Base-by-base conservation (phyloP, 1,139 yeast species). In the Protomyces inouyei region DNA sequence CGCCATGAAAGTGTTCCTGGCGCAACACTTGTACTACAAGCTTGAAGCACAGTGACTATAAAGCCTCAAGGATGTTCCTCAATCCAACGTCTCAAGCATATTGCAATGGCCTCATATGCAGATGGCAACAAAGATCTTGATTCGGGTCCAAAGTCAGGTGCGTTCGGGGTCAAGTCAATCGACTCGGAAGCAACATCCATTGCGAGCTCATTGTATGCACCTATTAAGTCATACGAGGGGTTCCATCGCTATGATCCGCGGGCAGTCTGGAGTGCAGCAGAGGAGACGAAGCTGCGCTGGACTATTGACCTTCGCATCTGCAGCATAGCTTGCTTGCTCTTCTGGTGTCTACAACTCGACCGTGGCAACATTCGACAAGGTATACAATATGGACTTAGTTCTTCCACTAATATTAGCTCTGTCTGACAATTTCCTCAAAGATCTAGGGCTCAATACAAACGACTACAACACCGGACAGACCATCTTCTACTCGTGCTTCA, bases 381-480 rank as follows among this genome's bases (percentile, higher is more conserved):
- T 43, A 37, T 43, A 21, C 48, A 28, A 28, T 4, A 28, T 28
- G 32, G 8, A 28, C 8, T 3, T 6, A 28, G 32, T 28, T 28
- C 32, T 28, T 28, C 8, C 32, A 28, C 32, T 28, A 28, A 28
- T 28, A 4, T 28, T 28, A 28, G 32, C 85, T 0, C 74, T 81
- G 23, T 77, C 85, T 0, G 86, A 80, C 65, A 77, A 80, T 65
- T 71, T 83, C 69, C 73, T 83, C 55, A 71, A 70, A 0, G 85
- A 83, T 68, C 71, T 82, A 66, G 70, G 72, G 1, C 67, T 83
- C 70, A 76, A 77, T 56, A 82, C 84, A 37, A 75, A 80, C 67
- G 82, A 83, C 68, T 80, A 77, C 72, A 83, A 83, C 70, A 68
- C 73, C 46, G 85, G 84, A 5, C 76, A 76, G 67, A 80, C 83